Evolutionary conservation across 2,329 filamentous ascomycete species (phyloP).

Genomic region (Aspergillus pseudonomiae): DNA sequence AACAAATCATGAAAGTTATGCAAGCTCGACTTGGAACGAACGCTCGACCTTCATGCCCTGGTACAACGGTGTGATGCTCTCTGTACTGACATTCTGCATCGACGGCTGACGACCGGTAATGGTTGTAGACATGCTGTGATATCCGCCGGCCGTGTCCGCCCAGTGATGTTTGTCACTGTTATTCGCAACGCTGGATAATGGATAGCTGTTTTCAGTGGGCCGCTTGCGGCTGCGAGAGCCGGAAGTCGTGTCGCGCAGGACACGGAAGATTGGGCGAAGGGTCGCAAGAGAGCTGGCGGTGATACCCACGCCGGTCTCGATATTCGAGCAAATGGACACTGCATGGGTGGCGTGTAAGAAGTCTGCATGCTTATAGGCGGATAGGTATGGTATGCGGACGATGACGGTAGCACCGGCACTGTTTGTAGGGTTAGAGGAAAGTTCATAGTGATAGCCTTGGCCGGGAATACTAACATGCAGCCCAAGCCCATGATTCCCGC

Average conservation of each 20-base stretch:
- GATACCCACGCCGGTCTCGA: slow-evolving; percentile 2
- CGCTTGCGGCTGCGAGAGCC: background rate
- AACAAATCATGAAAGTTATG: background rate
- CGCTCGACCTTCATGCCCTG: slow-evolving; percentile 2
- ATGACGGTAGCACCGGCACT: slow-evolving; percentile 1
- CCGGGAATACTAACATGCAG: background rate
- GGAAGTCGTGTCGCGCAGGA: background rate
- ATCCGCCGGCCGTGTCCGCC: background rate
- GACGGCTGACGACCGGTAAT: background rate
- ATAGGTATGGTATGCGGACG: background rate
- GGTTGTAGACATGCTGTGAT: background rate
- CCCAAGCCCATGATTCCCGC: slow-evolving; percentile 1
- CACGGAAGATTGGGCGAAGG: background rate
- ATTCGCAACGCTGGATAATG: background rate
- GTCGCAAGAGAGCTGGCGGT: slow-evolving; percentile 3
- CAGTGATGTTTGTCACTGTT: background rate
- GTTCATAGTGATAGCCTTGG: too few relatives aligned
- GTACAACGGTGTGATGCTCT: slow-evolving; percentile 3
- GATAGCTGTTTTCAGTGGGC: background rate
- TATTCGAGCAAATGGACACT: background rate
- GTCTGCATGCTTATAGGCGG: background rate
- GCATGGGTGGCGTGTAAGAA: background rate
- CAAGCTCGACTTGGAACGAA: background rate
- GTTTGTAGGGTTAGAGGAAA: background rate
- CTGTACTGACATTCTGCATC: background rate